Percentiles rank a stretch among this genome's conserved stretches.
These are phyloP conservation scores for Populus euphratica DNA, from an alignment of 345 rosid species.

Conservation along the genomic window DNA sequence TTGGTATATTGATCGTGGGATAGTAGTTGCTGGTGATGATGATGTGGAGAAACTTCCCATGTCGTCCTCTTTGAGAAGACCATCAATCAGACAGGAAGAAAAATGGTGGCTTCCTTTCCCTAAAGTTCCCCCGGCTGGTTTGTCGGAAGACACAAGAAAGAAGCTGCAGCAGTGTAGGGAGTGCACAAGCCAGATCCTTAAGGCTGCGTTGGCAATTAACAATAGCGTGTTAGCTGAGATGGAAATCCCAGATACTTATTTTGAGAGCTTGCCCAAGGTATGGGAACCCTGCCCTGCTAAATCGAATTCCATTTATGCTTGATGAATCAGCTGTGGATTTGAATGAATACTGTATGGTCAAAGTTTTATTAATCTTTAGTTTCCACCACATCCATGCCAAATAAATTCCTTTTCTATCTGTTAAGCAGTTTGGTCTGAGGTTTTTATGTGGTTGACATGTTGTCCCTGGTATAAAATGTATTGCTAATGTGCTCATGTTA, in stretches of 20 bases:
- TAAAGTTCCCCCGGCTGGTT: constrained; percentile 19
- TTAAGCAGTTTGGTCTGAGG: background rate
- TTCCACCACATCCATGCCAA: background rate
- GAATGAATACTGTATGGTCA: background rate
- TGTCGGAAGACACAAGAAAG: constrained; percentile 22
- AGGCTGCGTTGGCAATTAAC: constrained; percentile 33
- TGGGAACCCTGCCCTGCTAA: background rate
- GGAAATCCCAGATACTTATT: constrained; percentile 23
- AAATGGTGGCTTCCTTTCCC: constrained; percentile 36
- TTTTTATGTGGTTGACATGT: background rate
- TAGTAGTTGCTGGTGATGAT: constrained; percentile 9
- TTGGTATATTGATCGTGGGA: constrained; percentile 23
- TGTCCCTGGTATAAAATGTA: background rate
- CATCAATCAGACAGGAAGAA: constrained; percentile 18
- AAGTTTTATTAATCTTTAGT: background rate
- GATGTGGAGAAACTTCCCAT: background rate
- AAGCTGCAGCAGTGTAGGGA: constrained; percentile 21
- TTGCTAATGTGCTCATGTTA: background rate
- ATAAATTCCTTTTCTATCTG: background rate
- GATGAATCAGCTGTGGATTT: background rate
- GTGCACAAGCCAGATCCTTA: constrained; percentile 27
- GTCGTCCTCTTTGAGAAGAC: constrained; percentile 5
- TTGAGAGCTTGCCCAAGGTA: constrained; percentile 31
- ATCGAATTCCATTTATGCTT: background rate
- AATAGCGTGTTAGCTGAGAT: constrained; percentile 19